Evolutionary conservation across 225 moss, liverwort and hornwort genomes (phyloP).

Genomic region (Polytrichum commune): DNA sequence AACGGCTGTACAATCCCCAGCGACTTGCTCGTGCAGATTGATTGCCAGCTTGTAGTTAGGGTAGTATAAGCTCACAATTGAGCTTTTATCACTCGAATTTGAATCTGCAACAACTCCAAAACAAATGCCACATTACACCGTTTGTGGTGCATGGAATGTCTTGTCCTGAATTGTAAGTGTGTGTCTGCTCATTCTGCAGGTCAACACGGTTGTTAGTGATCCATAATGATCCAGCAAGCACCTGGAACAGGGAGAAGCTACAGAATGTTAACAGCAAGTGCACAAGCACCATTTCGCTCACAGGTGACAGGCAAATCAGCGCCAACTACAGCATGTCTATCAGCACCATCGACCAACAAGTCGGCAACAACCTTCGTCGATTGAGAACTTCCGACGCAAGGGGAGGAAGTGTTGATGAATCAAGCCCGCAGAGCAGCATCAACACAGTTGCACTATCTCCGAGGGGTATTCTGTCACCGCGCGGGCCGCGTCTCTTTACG

Average conservation of each 20-base stretch:
- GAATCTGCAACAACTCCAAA: not conserved
- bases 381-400: no score
- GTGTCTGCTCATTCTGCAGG: not conserved
- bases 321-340: not conserved
- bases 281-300: not conserved
- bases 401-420: no score
- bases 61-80: not conserved
- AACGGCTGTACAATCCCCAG: no score
- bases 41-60: not conserved
- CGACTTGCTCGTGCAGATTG: no score
- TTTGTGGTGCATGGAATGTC: not conserved
- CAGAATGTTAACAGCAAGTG: not conserved
- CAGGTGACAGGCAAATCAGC: not conserved
- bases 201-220: not conserved
- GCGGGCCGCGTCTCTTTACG: slow-evolving; percentile 70
- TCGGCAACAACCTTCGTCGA: not conserved
- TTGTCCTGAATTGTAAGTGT: not conserved
- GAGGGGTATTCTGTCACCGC: slow-evolving; percentile 13
- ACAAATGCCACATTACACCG: not conserved
- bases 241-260: not conserved
- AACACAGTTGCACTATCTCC: slow-evolving; percentile 1
- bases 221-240: not conserved
- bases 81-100: not conserved
- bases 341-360: not conserved
- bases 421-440: not conserved